Base-by-base conservation (phyloP, 257 asterid species). In the Orobanche coerulescens region DNA sequence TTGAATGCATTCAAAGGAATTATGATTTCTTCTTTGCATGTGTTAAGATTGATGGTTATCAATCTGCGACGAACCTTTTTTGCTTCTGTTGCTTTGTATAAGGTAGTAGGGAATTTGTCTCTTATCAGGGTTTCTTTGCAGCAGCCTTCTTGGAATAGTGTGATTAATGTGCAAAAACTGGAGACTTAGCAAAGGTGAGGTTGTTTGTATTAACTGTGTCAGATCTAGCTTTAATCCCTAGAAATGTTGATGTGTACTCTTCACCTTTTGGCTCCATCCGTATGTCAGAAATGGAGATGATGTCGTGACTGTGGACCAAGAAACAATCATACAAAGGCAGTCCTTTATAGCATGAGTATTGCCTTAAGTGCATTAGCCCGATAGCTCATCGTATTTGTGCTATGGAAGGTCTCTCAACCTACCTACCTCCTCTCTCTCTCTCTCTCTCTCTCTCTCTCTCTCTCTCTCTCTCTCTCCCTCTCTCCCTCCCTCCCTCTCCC, bases 131-230 rank as follows among this genome's bases (percentile, higher is more conserved):
- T 43, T 59, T 43, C 33, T 26, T 23, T 40, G 69, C 46, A 43
- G 69, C 46, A 43, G 40, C 24, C 16, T 6, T 31, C 60, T 31
- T 50, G 72, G 65, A 23, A 34, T 42, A 12, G 61, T 36, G 31
- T 4, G 51, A 61, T 46, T 57, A 19, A 51, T 36, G 55, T 43
- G 68, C 36, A 4, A 39, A 36, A 43, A 25, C 58, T 40, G 23
- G 65, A 25, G 28, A 33, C 31, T 18, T 61, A 39, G 55, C 22
- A 30, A 65, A 73, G 70, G 73, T 73, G 62, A 61, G 58, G 49
- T 36, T 47, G 48, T 66, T 47, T 57, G 37, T 6, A 25, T 58
- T 39, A 6, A 33, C 19, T 48, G 44, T 46, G 24, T 53, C 34
- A 26, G 11, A 28, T 13, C 47, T 18, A 19, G 61, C 30, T 69